Evolutionary conservation across 2,329 filamentous ascomycete species (phyloP).

Genomic region (Cytospora chrysosperma): DNA sequence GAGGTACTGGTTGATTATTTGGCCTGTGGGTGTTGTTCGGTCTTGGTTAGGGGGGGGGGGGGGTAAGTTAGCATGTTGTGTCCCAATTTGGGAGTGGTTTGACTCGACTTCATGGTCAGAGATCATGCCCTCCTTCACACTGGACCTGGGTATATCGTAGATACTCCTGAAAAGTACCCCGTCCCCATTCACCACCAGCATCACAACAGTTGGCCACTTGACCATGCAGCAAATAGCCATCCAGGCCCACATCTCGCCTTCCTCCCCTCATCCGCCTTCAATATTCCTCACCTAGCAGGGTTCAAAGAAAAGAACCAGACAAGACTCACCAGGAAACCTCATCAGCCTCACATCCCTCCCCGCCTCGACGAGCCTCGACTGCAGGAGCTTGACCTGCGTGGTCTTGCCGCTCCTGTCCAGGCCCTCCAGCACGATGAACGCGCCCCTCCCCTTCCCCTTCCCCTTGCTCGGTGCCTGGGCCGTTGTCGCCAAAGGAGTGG

Average conservation of each 20-base stretch:
- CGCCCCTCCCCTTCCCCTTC: slow-evolving; percentile 45
- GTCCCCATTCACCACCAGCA: too few species aligned
- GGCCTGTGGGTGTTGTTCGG: slow-evolving; percentile 77
- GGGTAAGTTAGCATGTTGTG: background rate
- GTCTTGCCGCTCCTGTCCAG: slow-evolving; percentile 90
- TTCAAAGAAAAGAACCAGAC: background rate
- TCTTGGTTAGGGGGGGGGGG: slow-evolving; percentile 50
- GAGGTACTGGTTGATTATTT: slow-evolving; percentile 84
- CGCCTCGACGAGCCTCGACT: slow-evolving; percentile 50
- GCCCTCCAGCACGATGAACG: slow-evolving; percentile 82
- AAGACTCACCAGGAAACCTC: slow-evolving; percentile 55
- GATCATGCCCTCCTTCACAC: too few species aligned
- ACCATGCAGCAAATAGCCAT: too few species aligned
- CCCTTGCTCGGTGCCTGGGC: too few species aligned
- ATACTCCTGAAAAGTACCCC: background rate
- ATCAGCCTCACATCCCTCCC: slow-evolving; percentile 52
- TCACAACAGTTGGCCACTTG: too few species aligned
- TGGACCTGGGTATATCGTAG: background rate
- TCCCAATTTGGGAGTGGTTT: background rate
- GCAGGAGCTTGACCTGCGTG: slow-evolving; percentile 76
- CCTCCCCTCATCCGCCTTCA: too few species aligned
- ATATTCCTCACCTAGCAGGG: too few species aligned
- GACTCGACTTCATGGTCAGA: too few species aligned
- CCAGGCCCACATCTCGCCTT: too few species aligned
- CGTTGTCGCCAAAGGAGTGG: background rate